These are phyloP conservation scores for Trichoderma koningii DNA, from an alignment of 2,329 filamentous ascomycete genomes.

Conservation along the genomic window DNA sequence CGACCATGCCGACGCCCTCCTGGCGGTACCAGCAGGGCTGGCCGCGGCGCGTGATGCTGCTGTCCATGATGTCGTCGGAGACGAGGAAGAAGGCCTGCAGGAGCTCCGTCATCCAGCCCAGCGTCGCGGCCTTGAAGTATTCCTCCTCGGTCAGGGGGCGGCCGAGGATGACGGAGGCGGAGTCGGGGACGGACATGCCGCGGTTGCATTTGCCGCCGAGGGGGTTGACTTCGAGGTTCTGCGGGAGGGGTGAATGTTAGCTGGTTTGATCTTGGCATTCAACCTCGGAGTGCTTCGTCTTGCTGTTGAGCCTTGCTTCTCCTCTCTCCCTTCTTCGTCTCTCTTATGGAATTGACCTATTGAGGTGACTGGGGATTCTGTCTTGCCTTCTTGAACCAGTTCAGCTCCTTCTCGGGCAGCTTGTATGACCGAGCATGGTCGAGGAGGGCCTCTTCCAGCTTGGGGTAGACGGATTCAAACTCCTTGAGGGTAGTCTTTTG, in stretches of 20 bases:
- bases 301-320: not conserved
- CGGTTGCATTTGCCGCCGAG: conserved; percentile 98
- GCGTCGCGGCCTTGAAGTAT: conserved; percentile 82
- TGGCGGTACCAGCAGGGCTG: conserved; percentile 96
- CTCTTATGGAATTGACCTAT: no score
- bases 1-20: conserved; percentile 86
- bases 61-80: conserved; percentile 98
- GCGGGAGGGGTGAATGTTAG: not conserved
- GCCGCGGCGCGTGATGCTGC: conserved; percentile 89
- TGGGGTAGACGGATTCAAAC: conserved; percentile 89
- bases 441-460: conserved; percentile 79
- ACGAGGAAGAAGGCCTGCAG: conserved; percentile 99
- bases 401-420: conserved; percentile 74
- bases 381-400: conserved; percentile 84
- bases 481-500: conserved; percentile 77
- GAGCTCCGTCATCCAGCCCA: conserved; percentile 97
- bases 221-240: conserved; percentile 74
- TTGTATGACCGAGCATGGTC: conserved; percentile 80
- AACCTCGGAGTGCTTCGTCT: not conserved
- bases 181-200: conserved; percentile 96
- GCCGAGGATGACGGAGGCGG: conserved; percentile 74
- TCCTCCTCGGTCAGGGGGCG: conserved; percentile 74
- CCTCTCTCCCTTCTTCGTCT: not conserved
- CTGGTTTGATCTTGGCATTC: not conserved
- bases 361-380: no score